phyloP scores from a whole-genome alignment of 441 rosid genomes.

The Melianthus villosus region DNA sequence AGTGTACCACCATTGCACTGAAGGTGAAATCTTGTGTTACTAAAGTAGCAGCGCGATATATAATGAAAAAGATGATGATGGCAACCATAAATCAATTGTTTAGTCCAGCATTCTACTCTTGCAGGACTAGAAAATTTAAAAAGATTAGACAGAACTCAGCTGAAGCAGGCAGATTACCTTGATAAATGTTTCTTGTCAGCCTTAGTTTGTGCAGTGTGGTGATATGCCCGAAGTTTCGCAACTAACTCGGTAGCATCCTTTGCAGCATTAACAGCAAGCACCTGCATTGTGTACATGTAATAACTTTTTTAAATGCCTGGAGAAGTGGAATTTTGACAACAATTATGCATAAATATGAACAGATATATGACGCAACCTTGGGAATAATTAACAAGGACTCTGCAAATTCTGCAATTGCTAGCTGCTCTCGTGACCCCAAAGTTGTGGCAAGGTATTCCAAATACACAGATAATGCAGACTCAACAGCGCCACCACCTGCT shows the following conservation, averaged over 20 bases:
- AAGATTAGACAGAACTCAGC: not conserved
- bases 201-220: conserved; percentile 89
- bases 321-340: too few relatives aligned
- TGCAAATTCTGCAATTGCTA: conserved; percentile 96
- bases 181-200: conserved; percentile 86
- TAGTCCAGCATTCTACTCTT: too few relatives aligned
- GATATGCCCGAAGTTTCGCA: conserved; percentile 86
- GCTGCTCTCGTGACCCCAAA: conserved; percentile 85
- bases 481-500: conserved; percentile 98
- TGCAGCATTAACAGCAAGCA: conserved; percentile 92
- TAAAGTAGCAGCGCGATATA: too few relatives aligned
- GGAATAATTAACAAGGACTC: conserved; percentile 81
- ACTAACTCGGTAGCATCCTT: conserved; percentile 94
- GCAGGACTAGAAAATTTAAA: too few relatives aligned
- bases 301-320: not conserved
- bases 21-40: too few relatives aligned
- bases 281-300: conserved; percentile 25
- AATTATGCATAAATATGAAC: too few relatives aligned
- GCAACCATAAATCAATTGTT: too few relatives aligned
- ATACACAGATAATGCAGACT: conserved; percentile 80
- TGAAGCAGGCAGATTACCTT: conserved; percentile 26
- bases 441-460: conserved; percentile 93
- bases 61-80: too few relatives aligned
- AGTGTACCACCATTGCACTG: too few relatives aligned
- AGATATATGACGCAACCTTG: conserved; percentile 38